Conservation (phyloP, 2,329 filamentous ascomycete genomes). For the Trichothecium roseum region DNA sequence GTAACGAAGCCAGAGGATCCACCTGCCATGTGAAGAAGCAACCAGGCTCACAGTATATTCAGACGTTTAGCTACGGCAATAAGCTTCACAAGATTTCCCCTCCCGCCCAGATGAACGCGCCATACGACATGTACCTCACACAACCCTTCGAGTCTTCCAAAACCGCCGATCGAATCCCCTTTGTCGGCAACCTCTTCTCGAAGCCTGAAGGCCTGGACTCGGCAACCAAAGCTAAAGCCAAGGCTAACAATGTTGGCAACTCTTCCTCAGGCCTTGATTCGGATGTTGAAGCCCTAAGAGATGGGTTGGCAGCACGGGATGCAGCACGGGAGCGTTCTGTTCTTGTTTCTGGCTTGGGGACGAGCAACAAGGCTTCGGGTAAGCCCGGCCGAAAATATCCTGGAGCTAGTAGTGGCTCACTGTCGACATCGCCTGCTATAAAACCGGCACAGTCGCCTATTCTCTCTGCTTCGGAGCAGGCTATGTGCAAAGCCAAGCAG, state of each 20-base stretch:
- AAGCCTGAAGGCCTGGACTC: conserved; percentile 16
- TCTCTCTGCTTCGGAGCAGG: conserved; percentile 40
- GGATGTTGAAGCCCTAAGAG: conserved; percentile 40
- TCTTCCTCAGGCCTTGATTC: conserved; percentile 32
- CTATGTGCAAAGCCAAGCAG: conserved; percentile 42
- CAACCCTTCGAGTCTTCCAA: conserved; percentile 36
- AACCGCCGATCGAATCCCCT: conserved; percentile 37
- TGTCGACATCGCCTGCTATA: conserved; percentile 45
- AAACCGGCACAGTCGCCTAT: conserved; percentile 41
- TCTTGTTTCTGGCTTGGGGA: conserved; percentile 21
- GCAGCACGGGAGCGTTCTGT: conserved; percentile 20
- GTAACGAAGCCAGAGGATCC: conserved; percentile 17
- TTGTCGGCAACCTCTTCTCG: conserved; percentile 34
- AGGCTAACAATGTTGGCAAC: conserved; percentile 19
- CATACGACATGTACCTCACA: conserved; percentile 47
- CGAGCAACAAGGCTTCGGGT: conserved; percentile 17
- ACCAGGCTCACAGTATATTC: conserved; percentile 2
- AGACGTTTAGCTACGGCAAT: conserved; percentile 46
- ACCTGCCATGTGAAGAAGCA: background rate
- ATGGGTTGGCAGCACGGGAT: conserved; percentile 24
- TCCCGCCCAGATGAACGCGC: conserved; percentile 28
- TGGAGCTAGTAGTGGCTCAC: conserved; percentile 13
- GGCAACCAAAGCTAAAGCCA: conserved; percentile 8
- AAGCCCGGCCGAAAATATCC: conserved; percentile 12
- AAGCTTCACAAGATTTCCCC: conserved; percentile 36